A percentile compares a stretch with the other conserved stretches of the same genome.
phyloP scores from a whole-genome alignment of 202 grass and related monocot species.

The Eragrostis tef region DNA sequence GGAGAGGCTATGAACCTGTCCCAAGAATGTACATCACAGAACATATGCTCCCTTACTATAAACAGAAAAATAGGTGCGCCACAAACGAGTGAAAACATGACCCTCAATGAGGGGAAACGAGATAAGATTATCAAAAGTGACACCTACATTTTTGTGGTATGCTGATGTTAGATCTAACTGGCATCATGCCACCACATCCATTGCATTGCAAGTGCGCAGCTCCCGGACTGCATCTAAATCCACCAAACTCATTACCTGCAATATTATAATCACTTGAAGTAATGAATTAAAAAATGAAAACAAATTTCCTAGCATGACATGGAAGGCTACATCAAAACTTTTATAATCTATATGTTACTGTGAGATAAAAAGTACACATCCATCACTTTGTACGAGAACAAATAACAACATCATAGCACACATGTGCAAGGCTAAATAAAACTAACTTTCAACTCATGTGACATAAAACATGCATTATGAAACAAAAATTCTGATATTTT shows the following conservation, averaged over 20 bases:
- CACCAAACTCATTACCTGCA: conserved; percentile 75
- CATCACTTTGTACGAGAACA: neutral
- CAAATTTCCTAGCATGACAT: conserved; percentile 19
- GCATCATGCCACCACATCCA: conserved; percentile 80
- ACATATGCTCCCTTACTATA: too few relatives aligned
- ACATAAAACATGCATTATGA: conserved; percentile 2
- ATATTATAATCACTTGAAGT: conserved; percentile 48
- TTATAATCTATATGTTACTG: neutral
- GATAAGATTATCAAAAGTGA: conserved; percentile 22
- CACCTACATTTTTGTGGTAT: conserved; percentile 77
- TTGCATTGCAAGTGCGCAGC: conserved; percentile 78
- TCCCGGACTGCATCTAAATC: conserved; percentile 77
- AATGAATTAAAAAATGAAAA: conserved; percentile 20
- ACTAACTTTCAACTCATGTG: neutral
- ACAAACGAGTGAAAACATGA: too few relatives aligned
- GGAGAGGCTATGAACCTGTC: too few relatives aligned
- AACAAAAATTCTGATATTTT: neutral
- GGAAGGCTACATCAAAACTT: conserved; percentile 25
- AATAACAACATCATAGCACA: conserved; percentile 3
- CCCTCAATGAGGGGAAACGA: too few relatives aligned
- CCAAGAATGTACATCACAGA: too few relatives aligned
- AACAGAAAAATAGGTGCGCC: too few relatives aligned
- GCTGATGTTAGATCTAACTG: conserved; percentile 65
- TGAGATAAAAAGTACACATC: neutral
- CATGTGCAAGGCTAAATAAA: neutral